Conservation (phyloP, 768 basidiomycete genomes). For the Leccinellum luteum region DNA sequence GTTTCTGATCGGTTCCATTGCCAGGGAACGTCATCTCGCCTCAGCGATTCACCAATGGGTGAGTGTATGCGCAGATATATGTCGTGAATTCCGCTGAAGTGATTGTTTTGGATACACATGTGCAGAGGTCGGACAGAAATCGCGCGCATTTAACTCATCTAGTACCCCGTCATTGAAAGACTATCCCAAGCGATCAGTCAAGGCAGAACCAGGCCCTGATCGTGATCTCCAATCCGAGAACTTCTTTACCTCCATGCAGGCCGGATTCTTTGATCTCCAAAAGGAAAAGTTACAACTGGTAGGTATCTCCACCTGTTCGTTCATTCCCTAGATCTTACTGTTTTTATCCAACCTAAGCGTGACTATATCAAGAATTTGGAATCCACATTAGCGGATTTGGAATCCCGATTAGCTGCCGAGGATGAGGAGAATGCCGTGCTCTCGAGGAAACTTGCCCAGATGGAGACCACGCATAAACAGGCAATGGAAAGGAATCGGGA, state of each 20-base stretch:
- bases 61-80: constrained; percentile 17
- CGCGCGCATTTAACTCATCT: constrained; percentile 2
- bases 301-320: not conserved
- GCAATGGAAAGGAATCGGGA: constrained; percentile 16
- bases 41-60: constrained; percentile 19
- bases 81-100: not conserved
- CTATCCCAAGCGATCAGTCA: constrained; percentile 2
- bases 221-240: not conserved
- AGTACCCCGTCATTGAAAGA: constrained; percentile 7
- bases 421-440: constrained; percentile 11
- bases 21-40: constrained; percentile 11
- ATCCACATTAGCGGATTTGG: constrained; percentile 17
- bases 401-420: constrained; percentile 20
- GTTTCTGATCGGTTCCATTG: not conserved
- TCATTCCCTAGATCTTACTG: not conserved
- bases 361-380: constrained; percentile 18
- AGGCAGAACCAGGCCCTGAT: not conserved
- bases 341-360: constrained; percentile 13
- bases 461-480: constrained; percentile 14
- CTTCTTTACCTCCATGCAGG: constrained; percentile 5
- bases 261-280: constrained; percentile 1
- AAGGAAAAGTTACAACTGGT: constrained; percentile 16
- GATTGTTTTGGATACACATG: constrained; percentile 8
- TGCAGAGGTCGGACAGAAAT: constrained; percentile 8
- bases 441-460: constrained; percentile 12